Conservation (phyloP, 345 rosid species). For the Heritiera fomes region DNA sequence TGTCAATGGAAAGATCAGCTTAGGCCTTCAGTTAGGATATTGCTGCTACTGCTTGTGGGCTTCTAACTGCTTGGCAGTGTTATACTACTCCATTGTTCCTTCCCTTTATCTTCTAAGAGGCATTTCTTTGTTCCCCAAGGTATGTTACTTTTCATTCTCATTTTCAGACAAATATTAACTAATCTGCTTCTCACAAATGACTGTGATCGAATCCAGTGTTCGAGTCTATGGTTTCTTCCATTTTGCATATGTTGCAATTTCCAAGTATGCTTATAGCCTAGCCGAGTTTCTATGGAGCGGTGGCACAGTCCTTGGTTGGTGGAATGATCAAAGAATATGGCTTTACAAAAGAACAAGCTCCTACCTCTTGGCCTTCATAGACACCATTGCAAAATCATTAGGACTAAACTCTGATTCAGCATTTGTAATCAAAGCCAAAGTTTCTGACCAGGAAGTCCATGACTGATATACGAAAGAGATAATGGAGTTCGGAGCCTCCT, state of each 20-base stretch:
- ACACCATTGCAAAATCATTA: constrained; percentile 45
- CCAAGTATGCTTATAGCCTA: constrained; percentile 39
- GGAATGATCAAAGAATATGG: constrained; percentile 81
- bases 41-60: constrained; percentile 60
- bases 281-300: constrained; percentile 54
- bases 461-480: constrained; percentile 52
- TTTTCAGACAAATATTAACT: background rate
- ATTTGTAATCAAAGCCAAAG: constrained; percentile 69
- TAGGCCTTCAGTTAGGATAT: constrained; percentile 53
- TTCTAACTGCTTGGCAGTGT: constrained; percentile 47
- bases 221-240: constrained; percentile 63
- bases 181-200: background rate
- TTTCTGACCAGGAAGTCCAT: constrained; percentile 54
- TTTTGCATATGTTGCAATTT: constrained; percentile 54
- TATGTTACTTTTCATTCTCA: constrained; percentile 18
- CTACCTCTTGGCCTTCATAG: constrained; percentile 57
- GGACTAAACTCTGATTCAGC: constrained; percentile 49
- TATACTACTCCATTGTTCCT: constrained; percentile 54
- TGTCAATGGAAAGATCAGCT: constrained; percentile 56
- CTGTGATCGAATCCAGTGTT: constrained; percentile 31
- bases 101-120: constrained; percentile 61
- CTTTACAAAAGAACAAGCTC: constrained; percentile 74
- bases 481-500: constrained; percentile 72
- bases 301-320: constrained; percentile 74
- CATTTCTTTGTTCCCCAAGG: constrained; percentile 70